Evolutionary conservation across 1,284 basidiomycete species (phyloP), one percentile per base, ranked within the genome.

Genomic region (Marasmius fiardii): DNA sequence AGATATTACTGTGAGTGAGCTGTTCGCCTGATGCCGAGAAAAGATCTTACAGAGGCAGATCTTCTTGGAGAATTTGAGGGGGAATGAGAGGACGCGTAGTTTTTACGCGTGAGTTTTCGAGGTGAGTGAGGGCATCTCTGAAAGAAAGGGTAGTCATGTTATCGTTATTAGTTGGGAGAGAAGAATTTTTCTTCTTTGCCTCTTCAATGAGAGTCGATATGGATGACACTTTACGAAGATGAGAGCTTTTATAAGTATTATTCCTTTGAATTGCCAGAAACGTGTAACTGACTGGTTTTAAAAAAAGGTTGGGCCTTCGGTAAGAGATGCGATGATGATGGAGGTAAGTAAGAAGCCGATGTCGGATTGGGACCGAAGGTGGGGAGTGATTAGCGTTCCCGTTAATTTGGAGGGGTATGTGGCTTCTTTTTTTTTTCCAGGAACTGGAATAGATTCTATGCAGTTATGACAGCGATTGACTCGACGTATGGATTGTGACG

Each of bases 11-110:
- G 51, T 4, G 44, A 52, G 59, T 24, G 49, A 12, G 48, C 51
- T n/a, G n/a, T 49, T 58, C 47, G 24, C n/a, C 56, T 10, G 18
- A 21, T 23, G 33, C 55, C 12, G 24, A 55, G 4, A 26, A 8
- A 26, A 47, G 34, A 55, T 74, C 81, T 52, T 69, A 87, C 83
- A 92, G 73, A 45, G 89, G 89, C 18, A 88, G 76, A 67, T 97
- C 93, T 73, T 97, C 94, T 64, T 92, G 90, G 3, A 97, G 78
- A 61, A 97, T 95, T 67, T 94, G 92, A 43, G 93, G 93, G 60
- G 94, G 94, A 60, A 97, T 94, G 57, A 96, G 75, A 33, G 93
- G 93, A 44, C 93, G 78, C 41, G 90, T 93, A 23, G 82, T 86
- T 69, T 85, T 93, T 60, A 98, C 93, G 43, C 95, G 79, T 59